Evolutionary conservation across 208 protist species (phyloP).

Genomic region (Leishmania martiniquensis): DNA sequence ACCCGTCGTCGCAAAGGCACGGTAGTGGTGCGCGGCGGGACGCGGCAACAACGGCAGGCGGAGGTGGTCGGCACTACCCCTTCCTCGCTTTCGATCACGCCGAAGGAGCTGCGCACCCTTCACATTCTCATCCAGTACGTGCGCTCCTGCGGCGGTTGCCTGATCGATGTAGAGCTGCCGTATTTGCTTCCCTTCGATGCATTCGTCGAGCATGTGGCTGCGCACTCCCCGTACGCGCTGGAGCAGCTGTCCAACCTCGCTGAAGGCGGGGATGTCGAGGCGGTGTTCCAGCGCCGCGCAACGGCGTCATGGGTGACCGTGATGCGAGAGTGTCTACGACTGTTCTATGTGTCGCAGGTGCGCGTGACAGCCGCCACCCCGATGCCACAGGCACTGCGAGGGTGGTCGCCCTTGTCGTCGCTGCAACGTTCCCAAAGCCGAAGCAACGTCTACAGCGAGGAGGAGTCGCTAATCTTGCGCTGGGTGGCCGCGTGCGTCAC

Average conservation of each 20-base stretch:
- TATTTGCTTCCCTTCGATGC: constrained; percentile 86
- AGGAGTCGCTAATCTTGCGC: constrained; percentile 84
- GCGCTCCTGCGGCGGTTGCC: constrained; percentile 70
- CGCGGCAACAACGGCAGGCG: not conserved
- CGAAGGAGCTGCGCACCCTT: constrained; percentile 45
- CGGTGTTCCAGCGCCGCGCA: constrained; percentile 45
- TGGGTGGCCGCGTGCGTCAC: constrained; percentile 64
- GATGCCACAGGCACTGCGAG: constrained; percentile 8
- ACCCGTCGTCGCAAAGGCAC: not conserved
- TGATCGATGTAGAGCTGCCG: constrained; percentile 70
- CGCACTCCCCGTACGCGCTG: constrained; percentile 1
- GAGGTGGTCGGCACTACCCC: not conserved
- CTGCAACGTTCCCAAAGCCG: constrained; percentile 34
- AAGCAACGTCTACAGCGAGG: constrained; percentile 89
- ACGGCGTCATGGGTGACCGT: constrained; percentile 76
- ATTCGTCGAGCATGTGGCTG: constrained; percentile 48
- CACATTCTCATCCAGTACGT: constrained; percentile 74
- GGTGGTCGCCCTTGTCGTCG: constrained; percentile 15
- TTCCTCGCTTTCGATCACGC: not conserved
- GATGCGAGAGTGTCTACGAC: constrained; percentile 77
- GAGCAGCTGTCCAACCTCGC: not conserved
- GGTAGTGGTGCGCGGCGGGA: not conserved
- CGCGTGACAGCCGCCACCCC: constrained; percentile 8
- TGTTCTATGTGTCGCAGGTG: constrained; percentile 78
- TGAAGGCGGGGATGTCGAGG: constrained; percentile 13